phyloP scores from a whole-genome alignment of 1,284 basidiomycete genomes.

The Fomitiporia mediterranea region DNA sequence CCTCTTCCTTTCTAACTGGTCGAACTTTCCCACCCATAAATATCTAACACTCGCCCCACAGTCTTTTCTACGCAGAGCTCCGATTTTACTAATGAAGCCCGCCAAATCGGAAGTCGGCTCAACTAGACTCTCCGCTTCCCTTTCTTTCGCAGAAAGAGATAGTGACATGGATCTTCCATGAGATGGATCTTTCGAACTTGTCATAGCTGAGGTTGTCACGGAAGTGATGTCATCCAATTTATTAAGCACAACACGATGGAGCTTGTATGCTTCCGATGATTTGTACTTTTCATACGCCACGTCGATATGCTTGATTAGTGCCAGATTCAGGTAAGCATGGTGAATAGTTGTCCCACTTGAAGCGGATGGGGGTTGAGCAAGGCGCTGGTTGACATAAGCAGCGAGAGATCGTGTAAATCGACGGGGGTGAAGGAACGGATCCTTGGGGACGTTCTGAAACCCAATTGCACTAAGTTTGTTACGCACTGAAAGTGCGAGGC shows the following conservation, averaged over 20 bases:
- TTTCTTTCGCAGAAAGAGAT: slow-evolving; percentile 13
- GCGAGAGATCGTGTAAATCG: slow-evolving; percentile 44
- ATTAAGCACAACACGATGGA: slow-evolving; percentile 53
- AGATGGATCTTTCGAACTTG: slow-evolving; percentile 8
- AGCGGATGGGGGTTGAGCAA: slow-evolving; percentile 22
- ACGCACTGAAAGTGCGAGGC: slow-evolving; percentile 57
- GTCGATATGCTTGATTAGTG: slow-evolving; percentile 46
- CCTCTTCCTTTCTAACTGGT: slow-evolving; percentile 30
- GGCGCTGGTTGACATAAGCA: slow-evolving; percentile 26
- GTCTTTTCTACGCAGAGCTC: slow-evolving; percentile 28
- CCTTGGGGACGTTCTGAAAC: slow-evolving; percentile 56
- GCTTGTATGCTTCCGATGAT: slow-evolving; percentile 52
- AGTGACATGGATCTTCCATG: slow-evolving; percentile 13
- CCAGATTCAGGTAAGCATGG: slow-evolving; percentile 37
- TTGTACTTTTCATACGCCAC: slow-evolving; percentile 50
- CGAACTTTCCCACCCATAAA: slow-evolving; percentile 37
- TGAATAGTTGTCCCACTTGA: slow-evolving; percentile 26
- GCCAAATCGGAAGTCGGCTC: slow-evolving; percentile 43
- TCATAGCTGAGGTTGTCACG: slow-evolving; percentile 24
- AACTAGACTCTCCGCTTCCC: slow-evolving; percentile 22
- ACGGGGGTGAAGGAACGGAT: slow-evolving; percentile 68
- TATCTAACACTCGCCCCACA: slow-evolving; percentile 35
- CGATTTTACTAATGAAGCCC: slow-evolving; percentile 25
- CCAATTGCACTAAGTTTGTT: slow-evolving; percentile 61
- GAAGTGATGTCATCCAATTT: slow-evolving; percentile 44